Evolutionary conservation across 768 basidiomycete genomes (phyloP), one percentile per base, ranked within the genome.

Genomic region (Gelatoporia subvermispora): DNA sequence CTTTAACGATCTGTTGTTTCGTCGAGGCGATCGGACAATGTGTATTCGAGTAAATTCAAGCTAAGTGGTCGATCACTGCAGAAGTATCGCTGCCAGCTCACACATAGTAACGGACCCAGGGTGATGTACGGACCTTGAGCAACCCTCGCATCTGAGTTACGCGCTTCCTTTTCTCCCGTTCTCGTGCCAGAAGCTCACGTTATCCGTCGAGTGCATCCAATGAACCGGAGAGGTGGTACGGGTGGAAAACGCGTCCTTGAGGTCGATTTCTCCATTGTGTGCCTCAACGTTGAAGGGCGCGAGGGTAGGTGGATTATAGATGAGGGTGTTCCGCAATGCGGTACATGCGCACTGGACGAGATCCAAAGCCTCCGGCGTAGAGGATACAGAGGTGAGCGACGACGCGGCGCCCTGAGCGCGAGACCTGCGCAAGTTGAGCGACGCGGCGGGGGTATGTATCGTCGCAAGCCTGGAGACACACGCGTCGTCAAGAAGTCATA

Each of bases 91-190:
- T n/a, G n/a, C n/a, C n/a, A n/a, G n/a, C n/a, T n/a, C n/a, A n/a
- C n/a, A n/a, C n/a, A n/a, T n/a, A n/a, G n/a, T n/a, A n/a, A n/a
- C n/a, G n/a, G n/a, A n/a, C n/a, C n/a, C n/a, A n/a, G n/a, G n/a
- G n/a, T n/a, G 37, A 28, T 15, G 28, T 25, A 44, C 51, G 34
- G 36, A 46, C 93, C 87, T 97, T 97, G 34, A 84, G 67, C 94
- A 98, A 59, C 83, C 89, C 71, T 96, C 94, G 69, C 94, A 97
- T 53, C 82, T 85, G 71, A 90, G 93, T 49, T n/a, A 87, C 84
- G 45, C 85, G 79, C 90, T 92, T 49, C 88, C 80, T 68, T 90
- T 91, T 76, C 84, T 90, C 36, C 75, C 76, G 34, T 47, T 60
- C n/a, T 64, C 68, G 60, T 67, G 73, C 47, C 59, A 59, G 13